Conservation (phyloP, 306 rosid species). For the Lablab purpureus region DNA sequence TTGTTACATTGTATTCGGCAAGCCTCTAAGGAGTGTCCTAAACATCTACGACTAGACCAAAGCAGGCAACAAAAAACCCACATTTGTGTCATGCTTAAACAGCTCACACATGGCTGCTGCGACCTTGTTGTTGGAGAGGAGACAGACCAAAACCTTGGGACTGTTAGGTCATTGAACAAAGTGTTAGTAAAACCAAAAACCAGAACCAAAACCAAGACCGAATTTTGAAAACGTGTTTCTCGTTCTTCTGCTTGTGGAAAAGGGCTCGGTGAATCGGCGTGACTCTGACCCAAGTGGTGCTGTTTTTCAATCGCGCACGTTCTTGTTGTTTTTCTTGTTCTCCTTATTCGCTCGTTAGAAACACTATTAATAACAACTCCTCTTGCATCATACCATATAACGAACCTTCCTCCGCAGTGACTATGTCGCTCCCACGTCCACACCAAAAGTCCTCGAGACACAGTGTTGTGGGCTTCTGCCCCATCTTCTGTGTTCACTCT, state of each 20-base stretch:
- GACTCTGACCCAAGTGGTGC: constrained; percentile 16
- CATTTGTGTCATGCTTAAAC: background rate
- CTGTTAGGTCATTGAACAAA: background rate
- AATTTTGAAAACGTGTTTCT: constrained; percentile 44
- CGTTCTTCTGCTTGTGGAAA: background rate
- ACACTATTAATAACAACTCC: background rate
- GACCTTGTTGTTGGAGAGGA: background rate
- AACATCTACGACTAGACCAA: too few relatives aligned
- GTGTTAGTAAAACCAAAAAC: too few relatives aligned
- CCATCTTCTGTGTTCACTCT: background rate
- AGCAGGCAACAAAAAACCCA: background rate
- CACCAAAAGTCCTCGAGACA: background rate
- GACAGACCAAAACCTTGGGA: background rate
- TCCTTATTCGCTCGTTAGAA: background rate
- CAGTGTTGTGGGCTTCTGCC: too few relatives aligned
- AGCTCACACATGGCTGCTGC: background rate
- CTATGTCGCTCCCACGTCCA: background rate
- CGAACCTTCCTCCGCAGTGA: constrained; percentile 2
- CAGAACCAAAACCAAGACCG: background rate
- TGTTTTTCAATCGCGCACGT: constrained; percentile 35
- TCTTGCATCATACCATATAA: background rate
- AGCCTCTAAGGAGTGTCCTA: too few relatives aligned
- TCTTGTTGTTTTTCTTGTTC: background rate
- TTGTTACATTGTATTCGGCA: too few relatives aligned
- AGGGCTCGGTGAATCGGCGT: background rate